Base-by-base conservation (phyloP, 768 basidiomycete genomes). In the Mycena metata region DNA sequence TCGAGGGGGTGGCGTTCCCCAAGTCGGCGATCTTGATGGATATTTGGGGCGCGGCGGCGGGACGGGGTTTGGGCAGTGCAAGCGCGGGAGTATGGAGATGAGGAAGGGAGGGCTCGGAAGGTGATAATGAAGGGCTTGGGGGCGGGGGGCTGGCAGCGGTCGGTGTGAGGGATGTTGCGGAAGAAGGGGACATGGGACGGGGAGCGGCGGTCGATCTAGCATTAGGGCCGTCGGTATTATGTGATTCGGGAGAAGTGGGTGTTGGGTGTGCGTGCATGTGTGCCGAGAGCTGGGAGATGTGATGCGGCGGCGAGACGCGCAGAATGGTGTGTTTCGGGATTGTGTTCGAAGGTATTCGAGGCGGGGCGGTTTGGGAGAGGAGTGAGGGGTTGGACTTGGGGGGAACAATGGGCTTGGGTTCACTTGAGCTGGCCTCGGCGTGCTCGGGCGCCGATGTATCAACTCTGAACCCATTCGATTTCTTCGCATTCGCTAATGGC, bases 21-120 rank as follows among this genome's bases (percentile, higher is more conserved):
- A 98, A 82, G 81, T 98, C 96, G 35, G 96, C 96, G 69, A 98
- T 96, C 85, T 98, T 97, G 76, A 98, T 87, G 21, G 88, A 90
- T 72, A 98, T 90, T 3, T 88, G 87, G 19, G 84, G 85, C 21
- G 74, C 33, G 61, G 33, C 45, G 51, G 35, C 61, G 54, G 47
- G 64, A 33, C 62, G 76, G 59, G 64, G 42, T 24, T 69, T 60
- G 2, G 70, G 70, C 26, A 72, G 39, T 35, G 70, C 66, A 35
- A 72, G 67, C 10, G 70, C 70, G 24, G 70, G 70, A 1, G 70
- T 72, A 0, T 72, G 70, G 4, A 66, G 54, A 12, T 68, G 70
- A 0, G 66, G 66, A 26, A 55, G 63, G 9, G 59, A 59, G 2
- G 42, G 23, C 46, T 69, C 68, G 42, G 54, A 41, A 11, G 50